phyloP scores from a whole-genome alignment of 257 asterid genomes.

The Penstemon eatonii region DNA sequence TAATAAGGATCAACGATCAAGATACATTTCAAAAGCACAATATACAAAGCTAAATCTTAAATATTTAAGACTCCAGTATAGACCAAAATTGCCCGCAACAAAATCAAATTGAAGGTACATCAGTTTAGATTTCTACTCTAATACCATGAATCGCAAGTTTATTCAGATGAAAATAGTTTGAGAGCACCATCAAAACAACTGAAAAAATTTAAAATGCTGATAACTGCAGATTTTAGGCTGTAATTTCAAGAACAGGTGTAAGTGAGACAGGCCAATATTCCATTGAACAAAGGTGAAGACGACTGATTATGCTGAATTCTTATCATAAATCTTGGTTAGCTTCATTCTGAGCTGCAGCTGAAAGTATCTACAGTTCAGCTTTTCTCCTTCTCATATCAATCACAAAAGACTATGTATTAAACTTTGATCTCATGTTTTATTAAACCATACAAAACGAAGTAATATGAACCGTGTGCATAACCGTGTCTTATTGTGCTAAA shows the following conservation, averaged over 20 bases:
- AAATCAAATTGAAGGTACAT: not conserved
- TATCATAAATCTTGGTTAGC: not conserved
- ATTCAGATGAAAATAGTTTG: not conserved
- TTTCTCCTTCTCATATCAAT: not conserved
- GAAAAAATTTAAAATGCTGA: too few relatives aligned
- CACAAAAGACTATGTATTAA: not conserved
- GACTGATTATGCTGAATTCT: not conserved
- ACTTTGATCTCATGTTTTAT: not conserved
- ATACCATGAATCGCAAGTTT: not conserved
- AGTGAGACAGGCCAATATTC: not conserved
- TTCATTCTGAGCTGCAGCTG: not conserved
- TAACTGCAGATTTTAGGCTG: not conserved
- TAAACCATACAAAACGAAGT: not conserved
- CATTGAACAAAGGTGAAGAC: not conserved
- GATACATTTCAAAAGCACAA: not conserved
- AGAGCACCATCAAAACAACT: not conserved
- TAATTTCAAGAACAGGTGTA: slow-evolving; percentile 14
- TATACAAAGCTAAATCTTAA: not conserved
- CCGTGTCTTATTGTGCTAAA: not conserved
- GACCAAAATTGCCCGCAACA: not conserved
- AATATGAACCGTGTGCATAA: not conserved
- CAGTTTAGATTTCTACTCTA: not conserved
- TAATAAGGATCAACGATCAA: not conserved
- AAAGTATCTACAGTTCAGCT: not conserved
- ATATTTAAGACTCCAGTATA: not conserved